Evolutionary conservation across 495 filamentous ascomycete genomes (phyloP).

Genomic region (Articulospora tetracladia): DNA sequence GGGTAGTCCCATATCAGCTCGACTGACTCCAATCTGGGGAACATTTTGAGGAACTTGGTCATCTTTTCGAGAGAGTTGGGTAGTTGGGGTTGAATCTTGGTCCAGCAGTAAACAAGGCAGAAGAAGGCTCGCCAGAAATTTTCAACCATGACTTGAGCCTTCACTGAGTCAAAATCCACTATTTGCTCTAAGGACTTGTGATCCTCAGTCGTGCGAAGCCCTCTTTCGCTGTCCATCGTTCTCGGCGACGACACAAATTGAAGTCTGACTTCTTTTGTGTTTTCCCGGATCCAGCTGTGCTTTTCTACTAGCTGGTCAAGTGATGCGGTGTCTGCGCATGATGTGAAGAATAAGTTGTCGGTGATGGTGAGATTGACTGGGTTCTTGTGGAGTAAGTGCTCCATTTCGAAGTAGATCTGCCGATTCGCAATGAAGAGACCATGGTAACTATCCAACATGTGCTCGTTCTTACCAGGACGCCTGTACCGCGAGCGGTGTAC

Average conservation of each 20-base stretch:
- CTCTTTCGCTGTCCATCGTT: neutral
- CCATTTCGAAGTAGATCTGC: neutral
- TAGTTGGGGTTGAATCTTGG: neutral
- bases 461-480: neutral
- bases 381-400: neutral
- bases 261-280: neutral
- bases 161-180: neutral
- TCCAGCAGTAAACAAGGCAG: neutral
- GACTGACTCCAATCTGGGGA: neutral
- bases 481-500: too few species aligned
- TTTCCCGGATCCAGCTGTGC: neutral
- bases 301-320: neutral
- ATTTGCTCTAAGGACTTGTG: neutral
- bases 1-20: neutral
- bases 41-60: neutral
- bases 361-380: neutral
- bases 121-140: neutral
- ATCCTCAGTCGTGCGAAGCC: neutral
- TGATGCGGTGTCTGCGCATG: neutral
- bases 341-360: neutral
- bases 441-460: neutral
- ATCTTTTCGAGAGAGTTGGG: neutral
- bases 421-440: neutral
- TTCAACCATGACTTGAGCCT: neutral
- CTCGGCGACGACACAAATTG: neutral